Percentiles rank a stretch among this genome's conserved stretches.
Evolutionary conservation across 805 yeast species (phyloP).

Genomic region (Lachancea cidri): DNA sequence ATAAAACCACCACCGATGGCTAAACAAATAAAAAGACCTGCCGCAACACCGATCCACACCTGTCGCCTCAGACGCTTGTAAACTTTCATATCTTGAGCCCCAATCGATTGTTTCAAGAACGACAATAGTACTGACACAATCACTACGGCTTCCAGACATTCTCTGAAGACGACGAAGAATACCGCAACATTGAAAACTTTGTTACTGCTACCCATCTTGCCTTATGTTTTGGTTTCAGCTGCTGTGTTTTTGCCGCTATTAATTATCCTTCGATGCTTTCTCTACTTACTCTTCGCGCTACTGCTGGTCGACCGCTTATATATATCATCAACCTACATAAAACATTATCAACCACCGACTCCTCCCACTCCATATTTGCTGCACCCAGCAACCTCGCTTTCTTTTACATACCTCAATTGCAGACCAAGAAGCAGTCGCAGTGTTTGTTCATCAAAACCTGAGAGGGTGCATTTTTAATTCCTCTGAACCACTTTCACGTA

Average conservation of each 20-base stretch:
- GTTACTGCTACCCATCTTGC: slow-evolving; percentile 16
- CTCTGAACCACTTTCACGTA: too few species aligned
- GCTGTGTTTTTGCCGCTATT: too few species aligned
- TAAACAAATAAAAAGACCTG: slow-evolving; percentile 76
- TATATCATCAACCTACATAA: neutral
- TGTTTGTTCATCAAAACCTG: neutral
- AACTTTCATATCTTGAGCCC: slow-evolving; percentile 42
- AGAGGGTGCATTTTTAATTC: neutral
- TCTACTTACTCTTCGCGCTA: neutral
- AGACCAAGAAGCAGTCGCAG: neutral
- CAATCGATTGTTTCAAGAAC: slow-evolving; percentile 85
- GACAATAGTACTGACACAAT: slow-evolving; percentile 89
- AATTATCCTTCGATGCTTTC: too few species aligned
- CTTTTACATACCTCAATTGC: neutral
- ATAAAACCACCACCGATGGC: slow-evolving; percentile 88
- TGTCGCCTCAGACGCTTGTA: slow-evolving; percentile 65
- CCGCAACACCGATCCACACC: slow-evolving; percentile 77
- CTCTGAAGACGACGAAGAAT: slow-evolving; percentile 90
- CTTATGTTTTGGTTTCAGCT: too few species aligned
- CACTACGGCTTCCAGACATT: slow-evolving; percentile 86
- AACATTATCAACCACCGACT: too few species aligned
- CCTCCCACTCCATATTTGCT: neutral
- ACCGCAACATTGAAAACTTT: slow-evolving; percentile 48
- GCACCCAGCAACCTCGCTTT: neutral
- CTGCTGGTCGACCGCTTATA: neutral